These are phyloP conservation scores for Curvularia verruculosa DNA, from an alignment of 2,329 filamentous ascomycete species.

Conservation along the genomic window DNA sequence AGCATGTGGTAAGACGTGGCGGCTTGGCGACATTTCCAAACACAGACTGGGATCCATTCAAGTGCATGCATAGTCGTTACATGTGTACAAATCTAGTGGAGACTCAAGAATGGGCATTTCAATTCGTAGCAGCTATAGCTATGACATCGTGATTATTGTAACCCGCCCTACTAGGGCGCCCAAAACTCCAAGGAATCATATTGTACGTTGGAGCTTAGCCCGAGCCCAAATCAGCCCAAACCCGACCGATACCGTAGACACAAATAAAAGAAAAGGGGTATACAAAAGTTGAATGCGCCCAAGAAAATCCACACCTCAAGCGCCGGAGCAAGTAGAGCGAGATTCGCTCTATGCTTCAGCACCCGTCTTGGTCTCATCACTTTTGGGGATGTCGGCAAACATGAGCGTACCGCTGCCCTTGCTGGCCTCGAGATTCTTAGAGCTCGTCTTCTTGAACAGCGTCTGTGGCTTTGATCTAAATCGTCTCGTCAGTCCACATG, in stretches of 20 bases:
- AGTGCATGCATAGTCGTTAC: slow-evolving; percentile 4
- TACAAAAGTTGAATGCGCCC: not conserved
- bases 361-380: slow-evolving; percentile 12
- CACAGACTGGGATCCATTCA: slow-evolving; percentile 10
- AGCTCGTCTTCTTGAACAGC: slow-evolving; percentile 51
- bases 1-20: slow-evolving; percentile 10
- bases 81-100: not conserved
- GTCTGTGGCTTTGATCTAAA: slow-evolving; percentile 49
- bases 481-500: slow-evolving; percentile 17
- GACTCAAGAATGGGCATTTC: not conserved
- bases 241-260: not conserved
- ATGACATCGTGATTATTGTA: slow-evolving; percentile 20
- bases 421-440: slow-evolving; percentile 48
- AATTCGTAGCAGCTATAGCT: not conserved
- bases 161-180: slow-evolving; percentile 4
- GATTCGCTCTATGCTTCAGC: slow-evolving; percentile 3
- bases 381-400: slow-evolving; percentile 48
- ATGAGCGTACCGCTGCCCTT: slow-evolving; percentile 41
- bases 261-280: slow-evolving; percentile 6
- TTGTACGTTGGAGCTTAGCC: not conserved
- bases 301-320: not conserved
- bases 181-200: slow-evolving; percentile 6
- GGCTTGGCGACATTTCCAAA: slow-evolving; percentile 31
- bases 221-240: not conserved
- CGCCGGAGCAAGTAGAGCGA: not conserved